Percentiles rank a stretch among this genome's conserved stretches.
phyloP scores from a whole-genome alignment of 441 rosid species.

The Biscutella laevigata region DNA sequence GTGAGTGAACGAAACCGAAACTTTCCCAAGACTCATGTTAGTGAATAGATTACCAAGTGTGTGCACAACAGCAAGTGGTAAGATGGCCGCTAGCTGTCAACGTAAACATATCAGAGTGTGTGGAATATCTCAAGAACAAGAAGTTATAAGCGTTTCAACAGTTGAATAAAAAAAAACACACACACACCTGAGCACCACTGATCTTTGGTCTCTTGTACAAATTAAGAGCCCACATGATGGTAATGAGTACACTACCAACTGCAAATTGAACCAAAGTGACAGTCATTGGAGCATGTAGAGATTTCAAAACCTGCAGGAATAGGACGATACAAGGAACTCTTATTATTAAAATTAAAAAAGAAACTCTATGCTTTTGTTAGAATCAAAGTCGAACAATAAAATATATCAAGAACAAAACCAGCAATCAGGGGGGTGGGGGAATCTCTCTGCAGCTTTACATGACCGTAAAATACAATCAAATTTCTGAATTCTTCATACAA shows the following conservation, averaged over 20 bases:
- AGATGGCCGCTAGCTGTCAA: constrained; percentile 63
- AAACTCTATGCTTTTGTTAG: no score
- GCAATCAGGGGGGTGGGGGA: no score
- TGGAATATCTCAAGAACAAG: background rate
- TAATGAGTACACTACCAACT: constrained; percentile 65
- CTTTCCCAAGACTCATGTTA: constrained; percentile 96
- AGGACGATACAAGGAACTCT: background rate
- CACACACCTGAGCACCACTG: constrained; percentile 61
- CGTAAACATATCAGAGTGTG: constrained; percentile 5
- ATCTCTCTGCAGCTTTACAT: no score
- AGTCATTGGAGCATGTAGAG: constrained; percentile 63
- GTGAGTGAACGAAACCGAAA: constrained; percentile 95
- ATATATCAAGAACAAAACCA: no score
- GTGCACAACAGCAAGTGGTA: constrained; percentile 87
- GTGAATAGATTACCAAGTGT: constrained; percentile 81
- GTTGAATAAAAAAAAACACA: background rate
- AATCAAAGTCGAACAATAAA: no score
- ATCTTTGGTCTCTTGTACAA: constrained; percentile 75
- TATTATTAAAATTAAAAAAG: no score
- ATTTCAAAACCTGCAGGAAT: constrained; percentile 68
- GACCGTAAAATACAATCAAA: no score
- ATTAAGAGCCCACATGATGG: constrained; percentile 73
- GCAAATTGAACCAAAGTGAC: constrained; percentile 67
- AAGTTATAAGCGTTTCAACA: background rate
- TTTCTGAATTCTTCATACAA: no score